These are phyloP conservation scores for Polysphondylium violaceum DNA, from an alignment of 78 protist species.

Conservation along the genomic window DNA sequence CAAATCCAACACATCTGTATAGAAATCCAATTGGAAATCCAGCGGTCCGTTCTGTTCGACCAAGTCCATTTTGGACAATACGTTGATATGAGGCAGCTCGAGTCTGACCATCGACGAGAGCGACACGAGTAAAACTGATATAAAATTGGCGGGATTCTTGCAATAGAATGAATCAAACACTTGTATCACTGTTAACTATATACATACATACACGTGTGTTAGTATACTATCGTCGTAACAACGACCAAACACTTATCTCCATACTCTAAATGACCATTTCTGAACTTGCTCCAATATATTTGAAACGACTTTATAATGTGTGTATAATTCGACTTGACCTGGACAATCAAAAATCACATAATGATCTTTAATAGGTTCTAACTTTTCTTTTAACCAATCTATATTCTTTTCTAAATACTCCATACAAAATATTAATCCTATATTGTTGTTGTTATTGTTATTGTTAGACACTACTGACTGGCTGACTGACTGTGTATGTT, in stretches of 20 bases:
- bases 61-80: slow-evolving; percentile 97
- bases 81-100: slow-evolving; percentile 97
- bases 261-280: slow-evolving; percentile 86
- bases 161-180: slow-evolving; percentile 92
- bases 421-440: slow-evolving; percentile 93
- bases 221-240: too few relatives aligned
- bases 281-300: slow-evolving; percentile 76
- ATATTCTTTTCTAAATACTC: slow-evolving; percentile 92
- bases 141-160: slow-evolving; percentile 91
- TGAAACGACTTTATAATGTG: slow-evolving; percentile 91
- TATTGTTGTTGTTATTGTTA: too few relatives aligned
- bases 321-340: slow-evolving; percentile 99
- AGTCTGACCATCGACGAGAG: slow-evolving; percentile 89
- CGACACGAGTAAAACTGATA: slow-evolving; percentile 93
- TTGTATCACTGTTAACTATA: slow-evolving; percentile 86
- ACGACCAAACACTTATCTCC: background rate
- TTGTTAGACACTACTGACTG: too few relatives aligned
- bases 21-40: slow-evolving; percentile 91
- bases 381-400: slow-evolving; percentile 95
- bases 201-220: background rate
- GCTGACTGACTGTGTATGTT: too few relatives aligned
- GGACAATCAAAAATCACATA: slow-evolving; percentile 97
- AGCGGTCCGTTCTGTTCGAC: slow-evolving; percentile 76
- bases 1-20: slow-evolving; percentile 89
- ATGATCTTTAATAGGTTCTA: slow-evolving; percentile 37